Base-by-base conservation (phyloP, 1,284 basidiomycete species). In the Salmacisia buchloeana region DNA sequence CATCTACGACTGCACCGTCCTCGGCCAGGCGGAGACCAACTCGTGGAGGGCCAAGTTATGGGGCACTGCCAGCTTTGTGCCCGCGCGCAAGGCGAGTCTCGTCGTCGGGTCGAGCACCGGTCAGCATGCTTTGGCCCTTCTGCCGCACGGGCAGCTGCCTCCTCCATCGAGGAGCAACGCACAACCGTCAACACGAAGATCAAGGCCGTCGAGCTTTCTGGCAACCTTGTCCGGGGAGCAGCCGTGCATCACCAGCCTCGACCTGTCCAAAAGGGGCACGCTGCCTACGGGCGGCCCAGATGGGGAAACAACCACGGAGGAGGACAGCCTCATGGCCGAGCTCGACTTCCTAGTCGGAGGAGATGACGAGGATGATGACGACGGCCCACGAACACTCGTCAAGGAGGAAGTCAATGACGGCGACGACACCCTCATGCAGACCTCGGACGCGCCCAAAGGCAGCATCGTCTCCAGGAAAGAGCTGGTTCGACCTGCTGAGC, bases 1-100 rank as follows among this genome's bases (percentile, higher is more conserved):
- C 25, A 63, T 84, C 21, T 82, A 83, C 65, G 83, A 84, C 61
- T 83, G 82, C 68, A 82, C 81, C 0, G 79, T 84, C 35, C 72
- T 82, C 9, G 76, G 75, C 5, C 78, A 82, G 58, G 72, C 74
- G 23, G 73, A 80, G 23, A 74, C 80, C 34, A 67, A 70, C 36
- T 73, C 63, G 58, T 73, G 73, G 68, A 64, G 71, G 18, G 64
- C 70, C n/a, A 57, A 70, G 35, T 66, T 71, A 60, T 68, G 73
- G 5, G 74, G 75, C 1, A 65, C 69, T 0, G 68, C 69, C 27
- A 72, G 70, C 57, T 74, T 74, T 33, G 57, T 69, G 2, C 46
- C 46, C 27, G 25, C 46, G 13, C 46, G 46, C n/a, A 52, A 43
- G 3, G 23, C 41, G 6, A 43, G 41, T 43, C 41, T 43, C 18